Conservation (phyloP, 495 filamentous ascomycete genomes). For the Glarea lozoyensis region DNA sequence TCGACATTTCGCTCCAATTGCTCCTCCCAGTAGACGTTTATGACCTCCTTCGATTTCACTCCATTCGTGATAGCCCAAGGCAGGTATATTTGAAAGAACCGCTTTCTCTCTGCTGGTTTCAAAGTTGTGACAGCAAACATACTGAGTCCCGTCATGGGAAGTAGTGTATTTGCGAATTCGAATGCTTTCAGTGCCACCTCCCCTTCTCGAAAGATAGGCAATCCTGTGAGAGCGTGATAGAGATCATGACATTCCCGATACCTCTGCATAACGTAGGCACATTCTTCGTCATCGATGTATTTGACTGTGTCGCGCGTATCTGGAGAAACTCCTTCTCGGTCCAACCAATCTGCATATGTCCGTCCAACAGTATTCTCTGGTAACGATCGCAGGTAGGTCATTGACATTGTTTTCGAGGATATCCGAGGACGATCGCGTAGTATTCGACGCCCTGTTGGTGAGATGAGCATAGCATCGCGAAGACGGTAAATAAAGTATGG, state of each 20-base stretch:
- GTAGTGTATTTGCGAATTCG: conserved; percentile 86
- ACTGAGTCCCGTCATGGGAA: conserved; percentile 91
- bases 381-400: conserved; percentile 61
- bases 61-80: conserved; percentile 92
- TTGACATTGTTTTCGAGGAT: conserved; percentile 63
- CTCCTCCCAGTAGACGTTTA: conserved; percentile 99
- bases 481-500: conserved; percentile 94
- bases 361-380: conserved; percentile 71
- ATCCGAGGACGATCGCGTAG: conserved; percentile 85
- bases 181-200: conserved; percentile 94
- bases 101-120: conserved; percentile 62
- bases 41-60: conserved; percentile 64
- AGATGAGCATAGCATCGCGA: conserved; percentile 78
- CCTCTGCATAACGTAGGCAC: conserved; percentile 97
- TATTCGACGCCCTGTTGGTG: conserved; percentile 81
- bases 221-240: conserved; percentile 89
- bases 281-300: conserved; percentile 91
- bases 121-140: conserved; percentile 60
- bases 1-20: conserved; percentile 78
- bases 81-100: conserved; percentile 67
- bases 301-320: conserved; percentile 75
- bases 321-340: conserved; percentile 84
- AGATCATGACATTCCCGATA: conserved; percentile 98
- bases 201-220: conserved; percentile 87
- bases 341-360: conserved; percentile 79